Percentiles rank a stretch among this genome's conserved stretches.
phyloP scores from a whole-genome alignment of 1,284 basidiomycete species.

The Leccinum insolens region DNA sequence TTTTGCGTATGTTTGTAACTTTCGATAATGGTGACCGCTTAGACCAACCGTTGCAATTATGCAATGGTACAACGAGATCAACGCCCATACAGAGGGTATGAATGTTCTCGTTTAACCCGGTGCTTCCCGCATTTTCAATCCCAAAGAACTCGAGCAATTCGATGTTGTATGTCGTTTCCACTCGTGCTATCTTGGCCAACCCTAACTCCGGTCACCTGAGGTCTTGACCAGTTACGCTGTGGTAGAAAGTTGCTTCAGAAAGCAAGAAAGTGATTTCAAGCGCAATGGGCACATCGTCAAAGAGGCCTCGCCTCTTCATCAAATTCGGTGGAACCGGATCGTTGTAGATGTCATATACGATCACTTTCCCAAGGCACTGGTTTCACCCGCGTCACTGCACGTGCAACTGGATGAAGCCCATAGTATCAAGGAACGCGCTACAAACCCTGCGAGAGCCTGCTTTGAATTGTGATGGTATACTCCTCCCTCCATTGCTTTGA shows the following conservation, averaged over 20 bases:
- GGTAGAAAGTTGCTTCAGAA: conserved; percentile 90
- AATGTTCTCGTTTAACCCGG: conserved; percentile 95
- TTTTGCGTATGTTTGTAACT: neutral
- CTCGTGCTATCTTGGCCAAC: neutral
- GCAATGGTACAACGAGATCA: conserved; percentile 98
- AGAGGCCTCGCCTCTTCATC: conserved; percentile 87
- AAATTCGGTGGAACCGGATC: conserved; percentile 85
- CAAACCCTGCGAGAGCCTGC: conserved; percentile 95
- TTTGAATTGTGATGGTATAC: conserved; percentile 85
- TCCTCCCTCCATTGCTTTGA: neutral
- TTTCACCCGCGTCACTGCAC: conserved; percentile 13
- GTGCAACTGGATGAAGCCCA: conserved; percentile 93
- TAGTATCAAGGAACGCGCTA: conserved; percentile 94
- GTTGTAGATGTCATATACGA: conserved; percentile 46
- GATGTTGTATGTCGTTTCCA: conserved; percentile 72
- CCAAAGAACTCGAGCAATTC: conserved; percentile 75
- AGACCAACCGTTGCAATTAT: conserved; percentile 96
- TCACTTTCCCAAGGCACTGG: neutral
- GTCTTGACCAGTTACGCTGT: conserved; percentile 83
- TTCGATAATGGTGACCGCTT: conserved; percentile 5
- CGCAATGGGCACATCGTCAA: conserved; percentile 85
- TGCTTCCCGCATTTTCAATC: conserved; percentile 62
- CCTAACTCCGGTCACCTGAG: conserved; percentile 33
- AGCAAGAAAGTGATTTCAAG: conserved; percentile 92
- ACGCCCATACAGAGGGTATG: conserved; percentile 76